Conservation (phyloP, 768 basidiomycete genomes). For the Roridomyces roridus region DNA sequence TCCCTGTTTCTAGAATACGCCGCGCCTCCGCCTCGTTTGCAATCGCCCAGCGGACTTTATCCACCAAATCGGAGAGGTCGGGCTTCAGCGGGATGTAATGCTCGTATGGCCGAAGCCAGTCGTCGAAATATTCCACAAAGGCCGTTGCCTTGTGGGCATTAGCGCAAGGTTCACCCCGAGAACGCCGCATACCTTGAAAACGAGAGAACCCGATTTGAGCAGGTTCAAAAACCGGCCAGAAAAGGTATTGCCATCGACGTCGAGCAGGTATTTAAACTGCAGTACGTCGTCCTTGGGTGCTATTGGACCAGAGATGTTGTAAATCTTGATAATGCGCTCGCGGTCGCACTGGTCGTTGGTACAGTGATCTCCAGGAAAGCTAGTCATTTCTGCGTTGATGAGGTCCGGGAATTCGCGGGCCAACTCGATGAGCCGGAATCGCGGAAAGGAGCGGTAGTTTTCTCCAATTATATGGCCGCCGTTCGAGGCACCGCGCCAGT, state of each 20-base stretch:
- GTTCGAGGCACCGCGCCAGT: slow-evolving; percentile 24
- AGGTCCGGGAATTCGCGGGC: slow-evolving; percentile 9
- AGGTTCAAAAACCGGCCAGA: slow-evolving; percentile 21
- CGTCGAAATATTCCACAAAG: slow-evolving; percentile 20
- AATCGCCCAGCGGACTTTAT: slow-evolving; percentile 17
- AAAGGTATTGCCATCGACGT: slow-evolving; percentile 27
- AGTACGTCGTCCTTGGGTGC: neutral
- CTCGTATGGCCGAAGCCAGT: slow-evolving; percentile 19
- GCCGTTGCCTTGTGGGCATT: slow-evolving; percentile 9
- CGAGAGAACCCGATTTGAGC: slow-evolving; percentile 22
- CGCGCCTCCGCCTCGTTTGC: slow-evolving; percentile 17
- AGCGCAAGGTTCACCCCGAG: neutral
- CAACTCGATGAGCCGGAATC: slow-evolving; percentile 18
- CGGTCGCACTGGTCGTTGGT: slow-evolving; percentile 11
- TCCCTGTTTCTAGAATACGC: slow-evolving; percentile 18
- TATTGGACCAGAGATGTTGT: slow-evolving; percentile 7
- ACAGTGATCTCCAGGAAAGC: slow-evolving; percentile 14
- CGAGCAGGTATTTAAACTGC: slow-evolving; percentile 21
- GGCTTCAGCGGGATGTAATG: slow-evolving; percentile 13
- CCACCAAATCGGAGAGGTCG: slow-evolving; percentile 10
- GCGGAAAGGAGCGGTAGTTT: slow-evolving; percentile 24
- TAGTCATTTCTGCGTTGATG: slow-evolving; percentile 18
- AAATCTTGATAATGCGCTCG: slow-evolving; percentile 10
- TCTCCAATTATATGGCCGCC: slow-evolving; percentile 20
- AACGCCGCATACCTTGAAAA: slow-evolving; percentile 20